These are phyloP conservation scores for Emydomyces testavorans DNA, from an alignment of 2,329 filamentous ascomycete genomes.

Conservation along the genomic window DNA sequence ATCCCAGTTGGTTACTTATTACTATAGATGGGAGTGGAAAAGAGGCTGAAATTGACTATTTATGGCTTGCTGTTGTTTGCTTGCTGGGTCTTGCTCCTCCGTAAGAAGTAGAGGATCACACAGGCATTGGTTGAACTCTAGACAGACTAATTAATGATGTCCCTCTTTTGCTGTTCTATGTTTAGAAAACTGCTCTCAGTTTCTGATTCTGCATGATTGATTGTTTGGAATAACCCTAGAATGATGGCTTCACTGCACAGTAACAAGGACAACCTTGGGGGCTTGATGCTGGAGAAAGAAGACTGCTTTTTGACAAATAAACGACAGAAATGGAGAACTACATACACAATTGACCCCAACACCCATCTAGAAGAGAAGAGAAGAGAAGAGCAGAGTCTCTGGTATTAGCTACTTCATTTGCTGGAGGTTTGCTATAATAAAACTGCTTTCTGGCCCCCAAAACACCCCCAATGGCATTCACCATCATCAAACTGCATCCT, in stretches of 20 bases:
- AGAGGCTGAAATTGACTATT: background rate
- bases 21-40: background rate
- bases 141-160: background rate
- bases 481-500: too few relatives aligned
- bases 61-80: background rate
- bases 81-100: conserved; percentile 3
- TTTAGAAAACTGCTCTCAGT: background rate
- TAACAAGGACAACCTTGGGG: too few relatives aligned
- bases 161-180: conserved; percentile 2
- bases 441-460: background rate
- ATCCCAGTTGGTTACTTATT: background rate
- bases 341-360: too few relatives aligned
- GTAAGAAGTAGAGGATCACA: background rate
- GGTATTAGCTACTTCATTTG: background rate
- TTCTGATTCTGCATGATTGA: too few relatives aligned
- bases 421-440: background rate
- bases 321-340: too few relatives aligned
- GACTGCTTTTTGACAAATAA: too few relatives aligned
- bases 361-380: too few relatives aligned
- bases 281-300: too few relatives aligned
- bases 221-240: too few relatives aligned
- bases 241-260: too few relatives aligned
- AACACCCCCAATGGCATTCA: background rate
- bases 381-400: too few relatives aligned
- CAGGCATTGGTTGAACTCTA: background rate